Base-by-base conservation (phyloP, 768 basidiomycete species). In the Astraeus odoratus region DNA sequence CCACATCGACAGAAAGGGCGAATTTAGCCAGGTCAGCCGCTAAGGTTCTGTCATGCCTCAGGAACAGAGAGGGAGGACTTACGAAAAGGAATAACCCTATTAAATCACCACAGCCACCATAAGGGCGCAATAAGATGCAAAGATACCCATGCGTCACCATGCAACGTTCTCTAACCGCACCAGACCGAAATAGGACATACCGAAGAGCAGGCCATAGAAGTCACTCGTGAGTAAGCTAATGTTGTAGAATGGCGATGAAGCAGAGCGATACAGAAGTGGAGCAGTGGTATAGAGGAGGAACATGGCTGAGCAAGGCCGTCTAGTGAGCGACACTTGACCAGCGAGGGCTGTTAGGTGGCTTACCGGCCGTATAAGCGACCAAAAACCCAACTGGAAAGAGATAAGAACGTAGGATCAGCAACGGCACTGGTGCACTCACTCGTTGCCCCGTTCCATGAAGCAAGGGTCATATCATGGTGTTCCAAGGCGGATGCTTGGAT, bases 191-290 rank as follows among this genome's bases (percentile, higher is more conserved):
- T 23, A 30, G n/a, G 35, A 36, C 35, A 16, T 12, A 61, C 64
- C 90, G 57, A 93, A 88, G 18, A 93, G 70, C 40, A 93, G 72
- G 24, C 90, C 87, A 56, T 83, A 93, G 53, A 91, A 93, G 65
- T 92, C 88, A 58, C 84, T 85, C 12, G 90, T 83, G n/a, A 93
- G 76, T 8, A 92, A 64, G 53, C 83, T 86, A 51, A 92, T 72
- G 57, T 92, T 92, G 67, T 80, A 92, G 68, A 81, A 92, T 6
- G 86, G 78, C 15, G 87, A 88, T 1, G 89, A 91, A 10, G 90
- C 83, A 62, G 86, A 73, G 46, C 90, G 83, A 64, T 92, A 92
- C 31, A 93, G 64, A 51, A 91, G 51, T n/a, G 89, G 89, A 3
- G 90, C 86, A 37, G 85, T 76, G 29, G 88, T 91, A 58, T 93